These are phyloP conservation scores for Sclerotiophoma versabilis DNA, from an alignment of 2,329 filamentous ascomycete species.

Conservation along the genomic window DNA sequence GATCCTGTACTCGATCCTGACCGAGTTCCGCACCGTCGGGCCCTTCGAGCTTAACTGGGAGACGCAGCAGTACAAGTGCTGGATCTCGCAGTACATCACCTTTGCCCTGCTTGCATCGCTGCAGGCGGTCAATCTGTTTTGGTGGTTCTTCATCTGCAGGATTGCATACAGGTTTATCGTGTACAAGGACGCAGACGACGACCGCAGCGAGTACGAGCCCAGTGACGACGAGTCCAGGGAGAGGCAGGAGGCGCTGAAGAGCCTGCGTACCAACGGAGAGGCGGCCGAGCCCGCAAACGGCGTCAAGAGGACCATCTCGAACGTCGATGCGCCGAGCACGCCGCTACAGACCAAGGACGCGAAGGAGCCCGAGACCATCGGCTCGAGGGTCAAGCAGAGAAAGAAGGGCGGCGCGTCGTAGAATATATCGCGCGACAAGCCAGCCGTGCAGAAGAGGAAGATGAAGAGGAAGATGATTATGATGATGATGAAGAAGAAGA, in stretches of 20 bases:
- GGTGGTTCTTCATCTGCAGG: slow-evolving; percentile 78
- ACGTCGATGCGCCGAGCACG: slow-evolving; percentile 8
- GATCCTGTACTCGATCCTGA: slow-evolving; percentile 78
- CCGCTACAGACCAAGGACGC: slow-evolving; percentile 1
- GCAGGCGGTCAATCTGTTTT: slow-evolving; percentile 81
- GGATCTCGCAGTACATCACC: slow-evolving; percentile 72
- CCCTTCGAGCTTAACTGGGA: slow-evolving; percentile 80
- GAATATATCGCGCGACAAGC: no score
- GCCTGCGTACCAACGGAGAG: neutral
- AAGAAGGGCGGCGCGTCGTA: slow-evolving; percentile 26
- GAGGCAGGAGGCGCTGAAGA: slow-evolving; percentile 22
- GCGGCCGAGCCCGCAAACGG: neutral
- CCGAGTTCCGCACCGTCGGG: slow-evolving; percentile 76
- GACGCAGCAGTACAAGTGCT: slow-evolving; percentile 78
- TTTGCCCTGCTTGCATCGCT: slow-evolving; percentile 68
- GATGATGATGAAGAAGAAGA: no score
- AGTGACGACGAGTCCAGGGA: slow-evolving; percentile 55
- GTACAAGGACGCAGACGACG: slow-evolving; percentile 69
- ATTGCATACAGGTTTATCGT: slow-evolving; percentile 76
- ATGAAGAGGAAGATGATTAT: no score
- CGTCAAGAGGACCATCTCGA: neutral
- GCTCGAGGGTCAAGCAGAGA: slow-evolving; percentile 20
- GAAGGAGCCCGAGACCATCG: slow-evolving; percentile 20
- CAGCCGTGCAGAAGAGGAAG: no score
- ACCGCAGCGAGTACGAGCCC: slow-evolving; percentile 71